phyloP scores from a whole-genome alignment of 139 green algal species.

The Parachlorella kessleri region DNA sequence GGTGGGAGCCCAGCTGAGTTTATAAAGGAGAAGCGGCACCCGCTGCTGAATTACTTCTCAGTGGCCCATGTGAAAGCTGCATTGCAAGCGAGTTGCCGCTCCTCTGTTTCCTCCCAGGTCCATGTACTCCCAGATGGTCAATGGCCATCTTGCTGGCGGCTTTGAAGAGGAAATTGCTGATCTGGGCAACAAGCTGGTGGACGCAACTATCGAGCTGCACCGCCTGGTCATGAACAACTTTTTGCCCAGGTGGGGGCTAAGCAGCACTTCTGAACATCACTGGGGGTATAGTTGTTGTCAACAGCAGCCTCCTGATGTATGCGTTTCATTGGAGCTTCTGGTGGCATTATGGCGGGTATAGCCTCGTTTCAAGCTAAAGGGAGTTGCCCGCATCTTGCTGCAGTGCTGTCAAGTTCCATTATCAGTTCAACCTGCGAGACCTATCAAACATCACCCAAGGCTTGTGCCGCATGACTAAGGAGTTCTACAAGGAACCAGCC shows the following conservation, averaged over 20 bases:
- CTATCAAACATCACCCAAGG: slow-evolving; percentile 81
- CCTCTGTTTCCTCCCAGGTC: slow-evolving; percentile 30
- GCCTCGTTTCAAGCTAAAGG: not conserved
- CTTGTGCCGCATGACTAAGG: slow-evolving; percentile 78
- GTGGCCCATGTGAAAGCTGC: too few species aligned
- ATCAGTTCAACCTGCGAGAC: slow-evolving; percentile 93
- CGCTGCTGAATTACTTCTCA: too few species aligned
- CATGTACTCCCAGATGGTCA: slow-evolving; percentile 57
- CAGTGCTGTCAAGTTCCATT: slow-evolving; percentile 87
- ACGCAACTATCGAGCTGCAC: slow-evolving; percentile 91
- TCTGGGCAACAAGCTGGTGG: slow-evolving; percentile 74
- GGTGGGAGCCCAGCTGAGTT: too few species aligned
- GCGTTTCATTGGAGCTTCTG: too few species aligned
- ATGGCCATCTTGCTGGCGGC: slow-evolving; percentile 60
- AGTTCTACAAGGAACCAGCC: slow-evolving; percentile 74
- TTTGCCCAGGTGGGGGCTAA: slow-evolving; percentile 54
- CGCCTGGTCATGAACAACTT: slow-evolving; percentile 84
- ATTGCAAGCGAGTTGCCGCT: too few species aligned
- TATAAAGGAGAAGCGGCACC: too few species aligned
- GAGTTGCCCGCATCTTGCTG: not conserved
- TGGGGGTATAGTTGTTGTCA: not conserved
- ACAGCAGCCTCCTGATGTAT: not conserved
- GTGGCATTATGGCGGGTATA: too few species aligned
- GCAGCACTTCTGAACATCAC: not conserved
- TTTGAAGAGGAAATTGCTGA: slow-evolving; percentile 73